A percentile compares a stretch with the other conserved stretches of the same genome.
Evolutionary conservation across 352 stramenopile genomes (phyloP).

Genomic region (Globisporangium orthogonon): DNA sequence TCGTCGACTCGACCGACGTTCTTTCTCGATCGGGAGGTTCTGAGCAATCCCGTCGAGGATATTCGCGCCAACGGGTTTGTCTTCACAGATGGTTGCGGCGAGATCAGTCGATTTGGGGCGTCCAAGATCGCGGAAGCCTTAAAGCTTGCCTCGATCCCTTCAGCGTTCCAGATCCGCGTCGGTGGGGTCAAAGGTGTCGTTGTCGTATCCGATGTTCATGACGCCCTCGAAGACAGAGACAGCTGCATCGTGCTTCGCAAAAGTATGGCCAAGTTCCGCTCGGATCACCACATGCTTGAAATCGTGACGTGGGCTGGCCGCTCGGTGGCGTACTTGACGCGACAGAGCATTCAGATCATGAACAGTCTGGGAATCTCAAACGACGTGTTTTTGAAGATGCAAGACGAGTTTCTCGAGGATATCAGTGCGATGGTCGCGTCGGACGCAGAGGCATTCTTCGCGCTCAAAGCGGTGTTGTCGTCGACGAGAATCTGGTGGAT

Average conservation of each 20-base stretch:
- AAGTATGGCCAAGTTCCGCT: slow-evolving; percentile 74
- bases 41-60: slow-evolving; percentile 40
- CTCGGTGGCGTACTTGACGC: slow-evolving; percentile 63
- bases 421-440: slow-evolving; percentile 51
- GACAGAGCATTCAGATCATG: slow-evolving; percentile 72
- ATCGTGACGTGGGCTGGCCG: slow-evolving; percentile 45
- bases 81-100: slow-evolving; percentile 73
- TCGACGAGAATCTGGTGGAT: slow-evolving; percentile 25
- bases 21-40: slow-evolving; percentile 26
- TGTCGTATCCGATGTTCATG: slow-evolving; percentile 43
- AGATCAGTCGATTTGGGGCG: slow-evolving; percentile 40
- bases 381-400: slow-evolving; percentile 55
- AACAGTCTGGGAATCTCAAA: slow-evolving; percentile 55
- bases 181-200: slow-evolving; percentile 72
- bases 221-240: slow-evolving; percentile 12
- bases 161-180: slow-evolving; percentile 71
- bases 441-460: slow-evolving; percentile 33
- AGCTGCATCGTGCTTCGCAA: slow-evolving; percentile 33
- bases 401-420: slow-evolving; percentile 59
- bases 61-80: slow-evolving; percentile 34
- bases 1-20: slow-evolving; percentile 59
- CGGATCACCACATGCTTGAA: slow-evolving; percentile 55
- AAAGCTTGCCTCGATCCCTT: slow-evolving; percentile 31
- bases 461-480: slow-evolving; percentile 38
- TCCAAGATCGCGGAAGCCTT: slow-evolving; percentile 29